These are phyloP conservation scores for Phylloporus rhodoxanthus DNA, from an alignment of 768 basidiomycete species.

Conservation along the genomic window DNA sequence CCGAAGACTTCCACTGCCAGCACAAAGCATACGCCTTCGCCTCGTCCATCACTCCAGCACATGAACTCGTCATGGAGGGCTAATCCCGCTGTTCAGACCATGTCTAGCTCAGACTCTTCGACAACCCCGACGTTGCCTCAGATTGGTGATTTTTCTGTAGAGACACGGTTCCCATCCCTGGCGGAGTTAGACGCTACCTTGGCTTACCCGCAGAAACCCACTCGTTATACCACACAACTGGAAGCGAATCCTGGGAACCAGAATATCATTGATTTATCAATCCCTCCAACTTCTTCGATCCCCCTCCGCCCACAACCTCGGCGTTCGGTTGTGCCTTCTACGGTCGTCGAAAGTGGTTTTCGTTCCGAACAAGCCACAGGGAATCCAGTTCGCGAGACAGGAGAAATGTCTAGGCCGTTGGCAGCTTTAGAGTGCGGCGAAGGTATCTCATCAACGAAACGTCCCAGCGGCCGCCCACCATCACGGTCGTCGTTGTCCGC, in stretches of 20 bases:
- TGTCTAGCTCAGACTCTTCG: constrained; percentile 35
- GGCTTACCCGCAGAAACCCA: constrained; percentile 22
- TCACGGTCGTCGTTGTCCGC: constrained; percentile 43
- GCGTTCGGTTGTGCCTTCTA: constrained; percentile 12
- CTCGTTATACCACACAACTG: constrained; percentile 13
- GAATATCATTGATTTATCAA: constrained; percentile 19
- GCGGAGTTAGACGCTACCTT: constrained; percentile 72
- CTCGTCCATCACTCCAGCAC: constrained; percentile 21
- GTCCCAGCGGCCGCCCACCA: constrained; percentile 14
- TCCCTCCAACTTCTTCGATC: constrained; percentile 19
- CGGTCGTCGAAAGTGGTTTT: constrained; percentile 33
- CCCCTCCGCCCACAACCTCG: constrained; percentile 19
- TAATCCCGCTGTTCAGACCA: constrained; percentile 12
- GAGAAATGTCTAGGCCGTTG: constrained; percentile 6
- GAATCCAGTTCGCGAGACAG: constrained; percentile 42
- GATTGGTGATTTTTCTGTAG: constrained; percentile 44
- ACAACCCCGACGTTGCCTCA: constrained; percentile 31
- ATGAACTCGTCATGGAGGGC: constrained; percentile 17
- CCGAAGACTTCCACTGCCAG: constrained; percentile 15
- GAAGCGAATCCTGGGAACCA: constrained; percentile 11
- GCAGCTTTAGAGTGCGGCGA: constrained; percentile 15
- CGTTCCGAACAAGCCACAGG: constrained; percentile 57
- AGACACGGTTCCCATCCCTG: constrained; percentile 80
- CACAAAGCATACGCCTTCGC: constrained; percentile 26
- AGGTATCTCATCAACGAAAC: constrained; percentile 13